Conservation (phyloP, 2,329 filamentous ascomycete species). For the Colletotrichum trifolii region DNA sequence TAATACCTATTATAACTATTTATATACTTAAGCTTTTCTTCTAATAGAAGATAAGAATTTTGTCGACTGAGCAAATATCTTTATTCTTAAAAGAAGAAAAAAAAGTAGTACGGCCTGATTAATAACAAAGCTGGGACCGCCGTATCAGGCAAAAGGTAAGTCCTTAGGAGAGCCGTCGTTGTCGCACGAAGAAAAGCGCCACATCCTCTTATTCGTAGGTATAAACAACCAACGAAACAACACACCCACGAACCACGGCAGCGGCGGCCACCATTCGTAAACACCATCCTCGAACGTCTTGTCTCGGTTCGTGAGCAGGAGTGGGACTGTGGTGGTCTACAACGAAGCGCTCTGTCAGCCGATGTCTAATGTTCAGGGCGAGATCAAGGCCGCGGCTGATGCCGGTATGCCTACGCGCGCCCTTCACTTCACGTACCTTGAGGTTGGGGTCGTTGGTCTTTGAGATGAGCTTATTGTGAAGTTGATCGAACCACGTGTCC, state of each 20-base stretch:
- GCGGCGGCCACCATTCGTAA: slow-evolving; percentile 40
- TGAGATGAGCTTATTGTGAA: slow-evolving; percentile 35
- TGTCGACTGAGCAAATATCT: no score
- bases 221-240: slow-evolving; percentile 48
- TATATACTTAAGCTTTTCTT: no score
- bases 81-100: no score
- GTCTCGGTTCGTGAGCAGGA: slow-evolving; percentile 42
- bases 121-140: no score
- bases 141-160: slow-evolving; percentile 47
- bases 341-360: background rate
- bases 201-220: slow-evolving; percentile 48
- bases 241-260: slow-evolving; percentile 42
- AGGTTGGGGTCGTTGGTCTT: slow-evolving; percentile 34
- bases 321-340: slow-evolving; percentile 34
- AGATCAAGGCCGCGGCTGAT: background rate
- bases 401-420: background rate
- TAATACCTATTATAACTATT: no score
- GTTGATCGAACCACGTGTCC: slow-evolving; percentile 43
- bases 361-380: background rate
- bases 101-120: no score
- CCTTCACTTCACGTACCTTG: slow-evolving; percentile 33
- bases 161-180: slow-evolving; percentile 44
- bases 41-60: no score
- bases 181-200: slow-evolving; percentile 49
- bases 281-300: slow-evolving; percentile 40